phyloP scores from a whole-genome alignment of 2,329 filamentous ascomycete genomes.

The Ophiostoma tasmaniense region DNA sequence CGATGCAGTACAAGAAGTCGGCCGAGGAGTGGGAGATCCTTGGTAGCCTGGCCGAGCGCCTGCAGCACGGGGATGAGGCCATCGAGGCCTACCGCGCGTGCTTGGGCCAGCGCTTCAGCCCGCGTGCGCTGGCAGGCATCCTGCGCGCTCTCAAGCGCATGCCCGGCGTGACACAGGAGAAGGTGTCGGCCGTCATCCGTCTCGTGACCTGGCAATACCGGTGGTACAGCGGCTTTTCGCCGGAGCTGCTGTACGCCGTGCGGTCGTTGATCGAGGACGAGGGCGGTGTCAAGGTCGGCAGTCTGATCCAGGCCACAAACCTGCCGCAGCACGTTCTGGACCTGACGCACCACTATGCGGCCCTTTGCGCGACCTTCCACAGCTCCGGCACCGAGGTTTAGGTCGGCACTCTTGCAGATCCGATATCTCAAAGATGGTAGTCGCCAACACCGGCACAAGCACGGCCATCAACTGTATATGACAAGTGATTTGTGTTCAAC shows the following conservation, averaged over 20 bases:
- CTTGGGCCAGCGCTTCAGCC: conserved; percentile 79
- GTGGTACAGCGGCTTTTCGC: conserved; percentile 99
- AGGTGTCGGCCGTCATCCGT: conserved; percentile 76
- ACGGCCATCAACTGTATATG: not conserved
- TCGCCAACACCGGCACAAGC: not conserved
- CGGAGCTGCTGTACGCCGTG: conserved; percentile 77
- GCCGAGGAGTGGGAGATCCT: conserved; percentile 98
- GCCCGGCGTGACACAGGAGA: conserved; percentile 44
- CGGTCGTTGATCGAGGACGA: conserved; percentile 94
- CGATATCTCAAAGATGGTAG: not conserved
- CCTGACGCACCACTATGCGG: conserved; percentile 91
- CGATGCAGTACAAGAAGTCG: conserved; percentile 92
- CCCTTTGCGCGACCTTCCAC: conserved; percentile 86
- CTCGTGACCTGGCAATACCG: conserved; percentile 97
- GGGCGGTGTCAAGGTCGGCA: conserved; percentile 92
- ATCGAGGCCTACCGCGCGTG: conserved; percentile 90
- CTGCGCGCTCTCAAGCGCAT: conserved; percentile 63
- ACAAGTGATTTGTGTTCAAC: not conserved
- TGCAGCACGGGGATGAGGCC: conserved; percentile 87
- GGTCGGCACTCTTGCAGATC: conserved; percentile 41
- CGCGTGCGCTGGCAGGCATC: conserved; percentile 82
- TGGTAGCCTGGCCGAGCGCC: conserved; percentile 79
- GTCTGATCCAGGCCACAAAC: conserved; percentile 93
- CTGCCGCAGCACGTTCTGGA: conserved; percentile 88
- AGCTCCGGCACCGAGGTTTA: conserved; percentile 87